Evolutionary conservation across 345 rosid species (phyloP).

Genomic region (Gossypium australe): DNA sequence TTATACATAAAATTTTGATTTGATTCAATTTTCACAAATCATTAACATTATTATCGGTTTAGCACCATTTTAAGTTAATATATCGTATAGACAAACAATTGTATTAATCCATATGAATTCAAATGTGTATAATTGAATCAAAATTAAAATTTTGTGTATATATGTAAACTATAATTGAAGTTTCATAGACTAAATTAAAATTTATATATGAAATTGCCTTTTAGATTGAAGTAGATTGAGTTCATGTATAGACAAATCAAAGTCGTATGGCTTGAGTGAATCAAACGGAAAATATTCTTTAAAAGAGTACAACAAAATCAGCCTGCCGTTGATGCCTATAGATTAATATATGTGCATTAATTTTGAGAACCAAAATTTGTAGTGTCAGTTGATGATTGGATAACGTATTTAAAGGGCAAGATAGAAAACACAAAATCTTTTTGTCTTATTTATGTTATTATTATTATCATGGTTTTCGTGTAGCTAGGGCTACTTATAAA

Average conservation of each 20-base stretch:
- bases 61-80: no score
- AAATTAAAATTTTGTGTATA: no score
- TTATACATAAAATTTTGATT: no score
- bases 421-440: neutral
- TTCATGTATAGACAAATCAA: neutral
- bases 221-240: neutral
- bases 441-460: neutral
- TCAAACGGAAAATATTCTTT: neutral
- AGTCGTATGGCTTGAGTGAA: neutral
- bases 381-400: neutral
- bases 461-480: neutral
- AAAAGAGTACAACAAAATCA: no score
- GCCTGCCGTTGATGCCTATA: no score
- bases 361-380: neutral
- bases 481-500: neutral
- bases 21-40: no score
- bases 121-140: no score
- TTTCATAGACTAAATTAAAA: no score
- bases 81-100: no score
- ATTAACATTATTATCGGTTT: no score
- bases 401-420: neutral
- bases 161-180: rapidly evolving
- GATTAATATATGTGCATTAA: neutral
- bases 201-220: no score
- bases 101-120: no score